Evolutionary conservation across 106 monocot genomes (phyloP).

Genomic region (Ottelia alismoides): DNA sequence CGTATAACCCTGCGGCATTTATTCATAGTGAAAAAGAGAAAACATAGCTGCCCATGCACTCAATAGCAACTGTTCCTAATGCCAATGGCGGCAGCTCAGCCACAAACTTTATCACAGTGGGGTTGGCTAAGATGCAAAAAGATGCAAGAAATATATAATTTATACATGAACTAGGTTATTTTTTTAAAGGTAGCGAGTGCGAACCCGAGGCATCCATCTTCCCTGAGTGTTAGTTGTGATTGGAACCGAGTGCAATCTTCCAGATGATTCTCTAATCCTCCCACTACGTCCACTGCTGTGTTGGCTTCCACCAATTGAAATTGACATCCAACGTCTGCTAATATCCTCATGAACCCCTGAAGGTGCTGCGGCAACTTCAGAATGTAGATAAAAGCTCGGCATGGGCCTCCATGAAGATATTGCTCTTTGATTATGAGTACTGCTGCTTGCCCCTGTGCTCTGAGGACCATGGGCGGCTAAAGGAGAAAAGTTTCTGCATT

Average conservation of each 20-base stretch:
- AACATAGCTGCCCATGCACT: neutral
- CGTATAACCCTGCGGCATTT: neutral
- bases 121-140: too few relatives aligned
- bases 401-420: too few relatives aligned
- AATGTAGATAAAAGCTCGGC: too few relatives aligned
- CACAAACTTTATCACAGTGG: too few relatives aligned
- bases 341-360: conserved; percentile 9
- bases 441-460: neutral
- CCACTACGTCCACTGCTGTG: conserved; percentile 15
- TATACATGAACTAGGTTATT: neutral
- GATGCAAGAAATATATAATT: neutral
- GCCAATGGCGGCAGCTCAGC: too few relatives aligned
- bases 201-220: conserved; percentile 3
- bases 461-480: neutral
- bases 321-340: conserved; percentile 19
- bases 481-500: neutral
- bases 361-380: conserved; percentile 1
- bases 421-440: conserved; percentile 1
- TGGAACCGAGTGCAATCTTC: conserved; percentile 2
- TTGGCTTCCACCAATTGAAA: neutral
- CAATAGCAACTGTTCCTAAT: neutral
- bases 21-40: neutral
- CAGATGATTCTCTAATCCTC: conserved; percentile 11
- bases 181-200: neutral
- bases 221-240: neutral